Evolutionary conservation across 768 basidiomycete species (phyloP), one percentile per base, ranked within the genome.

Genomic region (Hirschioporus abietinus): DNA sequence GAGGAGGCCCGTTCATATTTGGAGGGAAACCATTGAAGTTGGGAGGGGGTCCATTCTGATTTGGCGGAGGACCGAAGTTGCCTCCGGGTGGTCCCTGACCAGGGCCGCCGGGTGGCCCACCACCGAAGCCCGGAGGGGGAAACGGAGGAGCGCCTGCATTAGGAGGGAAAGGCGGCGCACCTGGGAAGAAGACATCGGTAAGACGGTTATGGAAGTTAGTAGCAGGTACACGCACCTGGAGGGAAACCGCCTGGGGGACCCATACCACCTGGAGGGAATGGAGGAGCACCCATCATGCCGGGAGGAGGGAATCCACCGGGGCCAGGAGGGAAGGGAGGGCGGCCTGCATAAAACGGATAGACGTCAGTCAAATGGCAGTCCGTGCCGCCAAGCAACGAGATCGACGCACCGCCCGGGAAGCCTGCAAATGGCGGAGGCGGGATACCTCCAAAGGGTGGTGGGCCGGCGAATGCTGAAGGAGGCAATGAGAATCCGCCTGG

Each of bases 401-500:
- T 67, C 1, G 78, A 42, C 79, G 76, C 74, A 79, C 86, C 83
- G 66, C 81, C 84, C 67, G 82, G 83, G 69, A 86, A 89, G 42
- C 82, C 84, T 67, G 80, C 79, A 4, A 84, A 82, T 24, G 83
- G 87, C 73, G 80, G 64, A 35, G 81, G 80, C n/a, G 82, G 80
- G 23, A 30, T 60, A 57, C 66, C 71, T 25, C 57, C 52, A n/a
- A 35, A 58, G 24, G 71, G 66, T 10, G 68, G 66, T 9, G 65
- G 86, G 0, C 78, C 83, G 64, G 83, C 85, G 63, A 93, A 81
- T 76, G 92, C 91, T 68, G 91, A 91, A 57, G 92, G 91, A 25
- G 91, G 91, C 71, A 93, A 93, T 8, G 91, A 91, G 69, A 93
- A 94, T 3, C 93, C 92, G 64, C 92, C 92, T 12, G 91, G 91